Evolutionary conservation across 768 basidiomycete species (phyloP).

Genomic region (Pulveroboletus sp.): DNA sequence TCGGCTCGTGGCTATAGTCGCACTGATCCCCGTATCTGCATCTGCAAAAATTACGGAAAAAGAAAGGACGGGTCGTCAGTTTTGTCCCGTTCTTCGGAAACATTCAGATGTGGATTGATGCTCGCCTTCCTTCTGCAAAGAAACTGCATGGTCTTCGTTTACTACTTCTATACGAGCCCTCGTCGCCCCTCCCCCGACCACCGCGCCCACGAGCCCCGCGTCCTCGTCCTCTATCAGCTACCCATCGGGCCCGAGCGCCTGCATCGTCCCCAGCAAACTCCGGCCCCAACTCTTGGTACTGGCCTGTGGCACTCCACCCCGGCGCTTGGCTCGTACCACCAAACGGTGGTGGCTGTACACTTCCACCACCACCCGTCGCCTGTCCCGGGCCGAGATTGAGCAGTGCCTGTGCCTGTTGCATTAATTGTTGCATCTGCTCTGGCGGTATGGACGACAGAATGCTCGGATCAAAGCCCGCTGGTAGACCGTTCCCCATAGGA

Average conservation of each 20-base stretch:
- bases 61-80: constrained; percentile 36
- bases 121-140: constrained; percentile 91
- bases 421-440: constrained; percentile 61
- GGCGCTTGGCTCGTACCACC: constrained; percentile 33
- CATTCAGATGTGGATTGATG: constrained; percentile 41
- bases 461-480: constrained; percentile 40
- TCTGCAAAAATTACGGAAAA: constrained; percentile 50
- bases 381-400: constrained; percentile 29
- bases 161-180: constrained; percentile 68
- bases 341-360: constrained; percentile 32
- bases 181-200: constrained; percentile 51
- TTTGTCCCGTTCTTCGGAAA: constrained; percentile 18
- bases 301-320: constrained; percentile 37
- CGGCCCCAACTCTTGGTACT: constrained; percentile 46
- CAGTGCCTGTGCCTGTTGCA: constrained; percentile 40
- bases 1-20: constrained; percentile 70
- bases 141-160: constrained; percentile 89
- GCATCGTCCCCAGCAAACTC: constrained; percentile 42
- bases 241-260: constrained; percentile 42
- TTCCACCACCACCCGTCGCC: constrained; percentile 21
- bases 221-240: constrained; percentile 44
- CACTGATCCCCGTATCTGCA: constrained; percentile 87
- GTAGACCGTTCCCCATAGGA: constrained; percentile 30
- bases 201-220: constrained; percentile 55
- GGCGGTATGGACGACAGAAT: constrained; percentile 41